These are phyloP conservation scores for Talaromyces piceae DNA, from an alignment of 2,329 filamentous ascomycete genomes.

Conservation along the genomic window DNA sequence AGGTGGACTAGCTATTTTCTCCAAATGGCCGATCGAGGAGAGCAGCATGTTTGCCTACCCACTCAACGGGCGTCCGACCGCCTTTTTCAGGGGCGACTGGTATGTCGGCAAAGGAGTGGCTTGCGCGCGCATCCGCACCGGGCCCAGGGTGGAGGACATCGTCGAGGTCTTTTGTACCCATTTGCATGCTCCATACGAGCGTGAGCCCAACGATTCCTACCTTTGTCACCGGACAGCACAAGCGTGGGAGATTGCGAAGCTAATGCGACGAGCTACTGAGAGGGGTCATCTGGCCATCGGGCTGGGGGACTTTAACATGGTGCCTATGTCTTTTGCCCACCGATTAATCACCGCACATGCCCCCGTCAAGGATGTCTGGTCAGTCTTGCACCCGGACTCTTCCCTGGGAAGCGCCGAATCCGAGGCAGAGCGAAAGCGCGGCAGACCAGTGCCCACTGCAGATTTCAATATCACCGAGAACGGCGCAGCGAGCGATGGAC, in stretches of 20 bases:
- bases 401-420: conserved; percentile 68
- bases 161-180: conserved; percentile 92
- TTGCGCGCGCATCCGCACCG: conserved; percentile 68
- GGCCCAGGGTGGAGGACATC: conserved; percentile 55
- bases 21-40: conserved; percentile 86
- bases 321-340: conserved; percentile 79
- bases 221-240: conserved; percentile 84
- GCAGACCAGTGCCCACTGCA: conserved; percentile 63
- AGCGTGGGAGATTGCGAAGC: conserved; percentile 88
- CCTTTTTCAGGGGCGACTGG: conserved; percentile 93
- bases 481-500: conserved; percentile 78
- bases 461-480: conserved; percentile 72
- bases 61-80: conserved; percentile 87
- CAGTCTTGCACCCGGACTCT: conserved; percentile 72
- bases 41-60: conserved; percentile 79
- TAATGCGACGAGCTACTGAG: conserved; percentile 73
- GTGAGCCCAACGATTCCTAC: conserved; percentile 73
- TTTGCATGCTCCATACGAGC: conserved; percentile 81
- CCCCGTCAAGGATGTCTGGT: conserved; percentile 77
- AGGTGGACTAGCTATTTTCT: conserved; percentile 79
- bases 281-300: conserved; percentile 77
- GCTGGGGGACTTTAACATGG: conserved; percentile 93
- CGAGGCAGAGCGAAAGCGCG: conserved; percentile 57
- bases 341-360: conserved; percentile 71
- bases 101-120: conserved; percentile 93